Percentiles rank a stretch among this genome's conserved stretches.
Conservation (phyloP, 2,329 filamentous ascomycete species). For the Phyllachora maydis region DNA sequence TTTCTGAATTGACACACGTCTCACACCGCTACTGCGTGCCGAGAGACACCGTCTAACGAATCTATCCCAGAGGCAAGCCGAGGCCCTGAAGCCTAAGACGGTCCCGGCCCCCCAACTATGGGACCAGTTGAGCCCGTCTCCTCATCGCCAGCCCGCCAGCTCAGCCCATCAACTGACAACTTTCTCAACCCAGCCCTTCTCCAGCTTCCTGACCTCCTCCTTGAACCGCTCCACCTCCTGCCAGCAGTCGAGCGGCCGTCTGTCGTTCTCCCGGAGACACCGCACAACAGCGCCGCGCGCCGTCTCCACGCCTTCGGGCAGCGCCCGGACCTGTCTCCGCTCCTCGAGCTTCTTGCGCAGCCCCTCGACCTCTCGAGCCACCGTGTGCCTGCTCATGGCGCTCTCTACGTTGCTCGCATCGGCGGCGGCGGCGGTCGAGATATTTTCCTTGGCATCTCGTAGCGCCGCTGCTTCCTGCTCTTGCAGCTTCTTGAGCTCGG, state of each 20-base stretch:
- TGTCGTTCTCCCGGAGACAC: constrained; percentile 69
- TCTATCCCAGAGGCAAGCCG: too few species aligned
- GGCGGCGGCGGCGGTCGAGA: constrained; percentile 19
- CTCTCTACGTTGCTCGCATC: constrained; percentile 11
- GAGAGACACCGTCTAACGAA: too few species aligned
- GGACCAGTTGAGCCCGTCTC: constrained; percentile 10
- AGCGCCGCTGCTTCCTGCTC: constrained; percentile 50
- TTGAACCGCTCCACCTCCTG: constrained; percentile 82
- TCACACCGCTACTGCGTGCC: too few species aligned
- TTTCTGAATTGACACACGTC: too few species aligned
- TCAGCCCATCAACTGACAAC: constrained; percentile 31
- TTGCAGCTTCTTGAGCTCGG: constrained; percentile 66
- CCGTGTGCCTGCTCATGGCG: constrained; percentile 19
- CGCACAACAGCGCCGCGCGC: constrained; percentile 58
- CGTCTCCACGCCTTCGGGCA: constrained; percentile 52
- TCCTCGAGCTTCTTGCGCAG: constrained; percentile 37
- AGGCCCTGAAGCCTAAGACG: too few species aligned
- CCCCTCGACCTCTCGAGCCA: constrained; percentile 37
- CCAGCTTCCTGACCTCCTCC: constrained; percentile 67
- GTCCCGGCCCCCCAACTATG: too few species aligned
- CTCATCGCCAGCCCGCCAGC: too few species aligned
- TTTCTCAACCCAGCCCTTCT: constrained; percentile 74
- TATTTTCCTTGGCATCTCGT: constrained; percentile 43
- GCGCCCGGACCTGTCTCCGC: constrained; percentile 42
- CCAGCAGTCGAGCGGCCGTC: constrained; percentile 85